A percentile compares a stretch with the other conserved stretches of the same genome.
Conservation (phyloP, 2,329 filamentous ascomycete species). For the Endoconidiophora polonica region DNA sequence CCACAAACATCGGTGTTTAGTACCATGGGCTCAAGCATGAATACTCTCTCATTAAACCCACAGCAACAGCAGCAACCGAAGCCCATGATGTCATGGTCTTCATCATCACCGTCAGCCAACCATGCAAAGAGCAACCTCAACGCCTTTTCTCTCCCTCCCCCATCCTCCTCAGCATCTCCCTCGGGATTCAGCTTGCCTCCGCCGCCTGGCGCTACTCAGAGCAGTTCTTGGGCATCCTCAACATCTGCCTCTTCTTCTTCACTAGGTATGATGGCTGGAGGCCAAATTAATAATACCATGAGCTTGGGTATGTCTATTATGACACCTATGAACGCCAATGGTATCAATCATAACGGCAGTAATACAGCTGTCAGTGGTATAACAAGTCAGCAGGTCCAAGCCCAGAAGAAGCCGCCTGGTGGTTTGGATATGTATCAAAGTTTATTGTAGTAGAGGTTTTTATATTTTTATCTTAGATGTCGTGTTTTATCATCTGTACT, state of each 20-base stretch:
- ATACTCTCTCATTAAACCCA: not conserved
- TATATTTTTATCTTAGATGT: not conserved
- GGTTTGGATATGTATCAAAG: slow-evolving; percentile 55
- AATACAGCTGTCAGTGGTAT: slow-evolving; percentile 15
- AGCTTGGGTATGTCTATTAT: slow-evolving; percentile 13
- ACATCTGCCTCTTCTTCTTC: slow-evolving; percentile 11
- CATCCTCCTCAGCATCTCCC: slow-evolving; percentile 22
- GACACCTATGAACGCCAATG: slow-evolving; percentile 8
- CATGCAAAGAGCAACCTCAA: not conserved
- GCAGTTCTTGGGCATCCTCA: not conserved
- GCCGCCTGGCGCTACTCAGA: slow-evolving; percentile 22
- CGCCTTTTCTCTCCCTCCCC: slow-evolving; percentile 42
- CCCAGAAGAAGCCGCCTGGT: slow-evolving; percentile 24
- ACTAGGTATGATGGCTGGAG: slow-evolving; percentile 9
- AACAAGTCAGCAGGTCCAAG: slow-evolving; percentile 17
- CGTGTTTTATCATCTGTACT: no score
- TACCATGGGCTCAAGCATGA: not conserved
- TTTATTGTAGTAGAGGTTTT: slow-evolving; percentile 31
- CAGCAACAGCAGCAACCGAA: slow-evolving; percentile 21
- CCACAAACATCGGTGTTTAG: slow-evolving; percentile 16
- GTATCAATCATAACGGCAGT: slow-evolving; percentile 14
- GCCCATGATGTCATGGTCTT: slow-evolving; percentile 16
- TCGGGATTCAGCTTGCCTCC: slow-evolving; percentile 32
- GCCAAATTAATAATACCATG: slow-evolving; percentile 11
- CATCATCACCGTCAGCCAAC: not conserved